Conservation (phyloP, 1,139 yeast genomes). For the Debaryomyces coudertii region DNA sequence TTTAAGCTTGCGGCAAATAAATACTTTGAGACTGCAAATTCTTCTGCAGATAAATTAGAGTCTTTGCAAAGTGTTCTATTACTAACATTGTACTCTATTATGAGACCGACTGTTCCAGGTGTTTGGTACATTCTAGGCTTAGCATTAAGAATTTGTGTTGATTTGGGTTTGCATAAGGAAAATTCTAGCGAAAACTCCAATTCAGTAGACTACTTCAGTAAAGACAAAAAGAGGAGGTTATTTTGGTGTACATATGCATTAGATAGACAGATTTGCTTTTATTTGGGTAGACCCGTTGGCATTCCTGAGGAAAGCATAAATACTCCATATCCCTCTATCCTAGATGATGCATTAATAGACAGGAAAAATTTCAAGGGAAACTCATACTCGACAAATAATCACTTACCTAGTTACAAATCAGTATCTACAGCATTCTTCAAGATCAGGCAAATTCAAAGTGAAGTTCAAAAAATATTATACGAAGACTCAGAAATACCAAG, state of each 20-base stretch:
- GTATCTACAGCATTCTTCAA: conserved; percentile 68
- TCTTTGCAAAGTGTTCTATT: conserved; percentile 72
- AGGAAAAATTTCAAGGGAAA: conserved; percentile 25
- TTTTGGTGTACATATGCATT: conserved; percentile 90
- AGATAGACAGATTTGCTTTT: conserved; percentile 78
- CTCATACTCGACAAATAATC: conserved; percentile 28
- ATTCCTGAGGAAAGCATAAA: conserved; percentile 71
- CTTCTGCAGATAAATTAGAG: conserved; percentile 64
- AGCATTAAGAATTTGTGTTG: conserved; percentile 78
- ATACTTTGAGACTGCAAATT: conserved; percentile 60
- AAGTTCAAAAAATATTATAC: conserved; percentile 70
- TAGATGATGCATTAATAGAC: conserved; percentile 70
- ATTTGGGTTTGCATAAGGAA: conserved; percentile 79
- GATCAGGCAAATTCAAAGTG: conserved; percentile 75
- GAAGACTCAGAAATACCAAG: conserved; percentile 75
- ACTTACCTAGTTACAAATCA: conserved; percentile 63
- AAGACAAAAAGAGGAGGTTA: conserved; percentile 73
- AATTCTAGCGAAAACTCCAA: conserved; percentile 17
- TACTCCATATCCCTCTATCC: conserved; percentile 67
- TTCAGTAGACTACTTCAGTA: conserved; percentile 52
- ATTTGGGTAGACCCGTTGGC: conserved; percentile 73
- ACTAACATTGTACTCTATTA: conserved; percentile 67
- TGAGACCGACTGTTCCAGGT: conserved; percentile 83
- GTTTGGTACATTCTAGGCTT: conserved; percentile 92
- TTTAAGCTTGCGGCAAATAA: conserved; percentile 70